A percentile compares a stretch with the other conserved stretches of the same genome.
These are phyloP conservation scores for Leccinum cinnamomeum DNA, from an alignment of 1,284 basidiomycete species.

Conservation along the genomic window DNA sequence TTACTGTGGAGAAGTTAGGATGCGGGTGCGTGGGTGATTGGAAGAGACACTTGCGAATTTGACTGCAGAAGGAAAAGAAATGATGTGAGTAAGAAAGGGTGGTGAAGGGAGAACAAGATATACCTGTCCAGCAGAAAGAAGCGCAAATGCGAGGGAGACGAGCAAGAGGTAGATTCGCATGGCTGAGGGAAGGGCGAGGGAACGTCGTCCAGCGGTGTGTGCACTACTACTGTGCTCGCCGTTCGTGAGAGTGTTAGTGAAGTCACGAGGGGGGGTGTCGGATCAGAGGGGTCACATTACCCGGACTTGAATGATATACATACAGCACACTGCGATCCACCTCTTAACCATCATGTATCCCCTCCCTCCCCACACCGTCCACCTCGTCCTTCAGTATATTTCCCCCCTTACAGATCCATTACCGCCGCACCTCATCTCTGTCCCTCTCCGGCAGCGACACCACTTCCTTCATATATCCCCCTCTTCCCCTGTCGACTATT, in stretches of 20 bases:
- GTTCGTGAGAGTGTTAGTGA: constrained; percentile 11
- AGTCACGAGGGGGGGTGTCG: constrained; percentile 11
- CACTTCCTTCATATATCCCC: constrained; percentile 58
- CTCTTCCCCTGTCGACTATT: constrained; percentile 52
- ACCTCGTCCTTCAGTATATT: constrained; percentile 58
- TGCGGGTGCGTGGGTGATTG: constrained; percentile 34
- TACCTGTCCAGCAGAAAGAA: constrained; percentile 32
- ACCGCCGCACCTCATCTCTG: constrained; percentile 61
- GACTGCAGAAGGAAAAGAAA: constrained; percentile 16
- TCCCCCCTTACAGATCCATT: constrained; percentile 50
- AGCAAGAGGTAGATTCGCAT: constrained; percentile 28
- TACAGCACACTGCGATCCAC: no score
- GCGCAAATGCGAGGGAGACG: constrained; percentile 25
- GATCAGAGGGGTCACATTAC: constrained; percentile 13
- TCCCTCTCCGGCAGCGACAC: constrained; percentile 60
- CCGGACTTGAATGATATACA: no score
- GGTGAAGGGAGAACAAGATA: not conserved
- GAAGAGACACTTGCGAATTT: constrained; percentile 26
- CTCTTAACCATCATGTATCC: no score
- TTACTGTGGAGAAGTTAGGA: constrained; percentile 41
- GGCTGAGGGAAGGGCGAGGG: not conserved
- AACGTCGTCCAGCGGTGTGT: constrained; percentile 1
- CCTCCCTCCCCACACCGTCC: constrained; percentile 32
- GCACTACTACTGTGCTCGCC: not conserved
- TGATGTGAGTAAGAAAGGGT: constrained; percentile 2